A percentile compares a stretch with the other conserved stretches of the same genome.
phyloP scores from a whole-genome alignment of 257 asterid species.

The Linderniella brevidens region DNA sequence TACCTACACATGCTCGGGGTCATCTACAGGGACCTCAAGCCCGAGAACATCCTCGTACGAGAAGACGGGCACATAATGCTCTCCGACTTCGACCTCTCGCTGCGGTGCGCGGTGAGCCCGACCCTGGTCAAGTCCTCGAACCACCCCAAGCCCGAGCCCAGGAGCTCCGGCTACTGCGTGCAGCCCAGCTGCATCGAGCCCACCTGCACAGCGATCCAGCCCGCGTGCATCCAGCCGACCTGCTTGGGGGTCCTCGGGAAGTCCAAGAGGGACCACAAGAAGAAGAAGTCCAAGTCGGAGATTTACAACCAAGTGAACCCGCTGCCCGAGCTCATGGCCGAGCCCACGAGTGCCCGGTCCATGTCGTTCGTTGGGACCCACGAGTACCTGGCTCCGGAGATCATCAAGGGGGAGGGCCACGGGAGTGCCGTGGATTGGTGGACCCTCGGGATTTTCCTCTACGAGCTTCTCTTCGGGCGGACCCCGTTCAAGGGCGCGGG shows the following conservation, averaged over 20 bases:
- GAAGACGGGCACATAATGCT: slow-evolving; percentile 68
- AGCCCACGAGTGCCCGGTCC: slow-evolving; percentile 31
- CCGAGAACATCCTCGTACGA: slow-evolving; percentile 42
- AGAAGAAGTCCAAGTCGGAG: slow-evolving; percentile 12
- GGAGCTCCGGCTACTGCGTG: slow-evolving; percentile 23
- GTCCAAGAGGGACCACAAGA: slow-evolving; percentile 30
- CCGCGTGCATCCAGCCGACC: slow-evolving; percentile 39
- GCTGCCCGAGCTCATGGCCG: slow-evolving; percentile 25
- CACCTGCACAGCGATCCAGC: slow-evolving; percentile 37
- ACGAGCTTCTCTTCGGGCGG: slow-evolving; percentile 24
- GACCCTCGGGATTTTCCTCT: slow-evolving; percentile 25
- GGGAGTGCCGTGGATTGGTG: slow-evolving; percentile 43
- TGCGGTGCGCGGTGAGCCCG: slow-evolving; percentile 46
- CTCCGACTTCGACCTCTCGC: slow-evolving; percentile 58
- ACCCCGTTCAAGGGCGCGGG: slow-evolving; percentile 28
- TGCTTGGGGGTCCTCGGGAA: slow-evolving; percentile 28
- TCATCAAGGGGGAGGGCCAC: slow-evolving; percentile 31
- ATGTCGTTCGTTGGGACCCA: slow-evolving; percentile 36
- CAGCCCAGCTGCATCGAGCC: slow-evolving; percentile 40
- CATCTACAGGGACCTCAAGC: slow-evolving; percentile 56
- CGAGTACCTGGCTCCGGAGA: slow-evolving; percentile 30
- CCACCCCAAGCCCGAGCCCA: slow-evolving; percentile 20
- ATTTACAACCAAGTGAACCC: slow-evolving; percentile 10
- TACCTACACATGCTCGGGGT: slow-evolving; percentile 60
- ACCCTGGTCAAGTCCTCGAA: slow-evolving; percentile 40